Percentiles rank a stretch among this genome's conserved stretches.
Conservation (phyloP, 1,284 basidiomycete genomes). For the Xanthoconium separans region DNA sequence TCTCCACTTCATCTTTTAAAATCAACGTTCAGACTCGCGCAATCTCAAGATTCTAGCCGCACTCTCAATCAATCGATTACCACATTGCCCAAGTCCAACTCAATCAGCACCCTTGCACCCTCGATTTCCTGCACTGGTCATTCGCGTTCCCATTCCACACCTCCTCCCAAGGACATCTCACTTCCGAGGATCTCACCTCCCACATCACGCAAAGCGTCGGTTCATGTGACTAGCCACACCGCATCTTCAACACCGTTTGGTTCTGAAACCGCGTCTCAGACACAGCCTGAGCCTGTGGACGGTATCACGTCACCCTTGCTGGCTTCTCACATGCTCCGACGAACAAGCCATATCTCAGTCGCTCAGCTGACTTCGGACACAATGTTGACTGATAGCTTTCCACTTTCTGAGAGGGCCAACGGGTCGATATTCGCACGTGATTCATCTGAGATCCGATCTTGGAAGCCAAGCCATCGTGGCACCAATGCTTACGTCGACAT, state of each 20-base stretch:
- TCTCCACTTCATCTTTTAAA: slow-evolving; percentile 14
- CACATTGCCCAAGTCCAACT: slow-evolving; percentile 29
- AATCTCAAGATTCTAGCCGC: slow-evolving; percentile 21
- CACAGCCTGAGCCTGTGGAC: slow-evolving; percentile 12
- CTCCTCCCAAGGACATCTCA: slow-evolving; percentile 9
- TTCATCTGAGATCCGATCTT: slow-evolving; percentile 22
- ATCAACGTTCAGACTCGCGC: slow-evolving; percentile 14
- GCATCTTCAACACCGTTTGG: neutral
- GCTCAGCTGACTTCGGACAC: slow-evolving; percentile 8
- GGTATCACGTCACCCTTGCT: slow-evolving; percentile 2
- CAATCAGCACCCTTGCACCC: slow-evolving; percentile 27
- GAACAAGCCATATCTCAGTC: slow-evolving; percentile 17
- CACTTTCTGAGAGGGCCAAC: slow-evolving; percentile 5
- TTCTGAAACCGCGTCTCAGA: slow-evolving; percentile 15
- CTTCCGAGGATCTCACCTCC: slow-evolving; percentile 23
- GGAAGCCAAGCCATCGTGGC: slow-evolving; percentile 20
- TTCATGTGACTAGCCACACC: slow-evolving; percentile 9
- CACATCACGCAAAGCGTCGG: slow-evolving; percentile 18
- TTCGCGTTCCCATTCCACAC: slow-evolving; percentile 21
- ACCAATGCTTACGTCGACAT: slow-evolving; percentile 6
- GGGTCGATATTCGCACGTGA: slow-evolving; percentile 9
- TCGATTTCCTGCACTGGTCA: slow-evolving; percentile 27
- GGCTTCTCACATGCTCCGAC: slow-evolving; percentile 25
- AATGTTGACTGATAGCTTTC: slow-evolving; percentile 3
- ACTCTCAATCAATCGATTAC: slow-evolving; percentile 21